Evolutionary conservation across 2,329 filamentous ascomycete species (phyloP).

Genomic region (Triangularia setosa): DNA sequence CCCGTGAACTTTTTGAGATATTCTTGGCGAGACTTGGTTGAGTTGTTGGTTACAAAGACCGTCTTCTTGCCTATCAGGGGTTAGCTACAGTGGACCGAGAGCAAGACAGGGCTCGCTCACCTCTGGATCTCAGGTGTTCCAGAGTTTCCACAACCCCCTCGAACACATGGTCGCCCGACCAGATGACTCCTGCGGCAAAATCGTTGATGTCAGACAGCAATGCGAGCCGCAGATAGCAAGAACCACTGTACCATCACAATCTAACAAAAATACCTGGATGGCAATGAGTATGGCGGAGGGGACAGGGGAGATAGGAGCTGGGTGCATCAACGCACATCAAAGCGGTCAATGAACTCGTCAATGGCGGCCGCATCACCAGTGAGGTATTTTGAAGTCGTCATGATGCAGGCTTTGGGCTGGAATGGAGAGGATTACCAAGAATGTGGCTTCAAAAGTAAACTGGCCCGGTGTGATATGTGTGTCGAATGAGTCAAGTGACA

Average conservation of each 20-base stretch:
- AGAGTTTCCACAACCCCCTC: constrained; percentile 82
- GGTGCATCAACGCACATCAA: constrained; percentile 65
- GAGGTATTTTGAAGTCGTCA: constrained; percentile 54
- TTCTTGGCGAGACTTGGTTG: constrained; percentile 88
- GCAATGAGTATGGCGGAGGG: constrained; percentile 2
- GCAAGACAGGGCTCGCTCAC: constrained; percentile 40
- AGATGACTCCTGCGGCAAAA: constrained; percentile 70
- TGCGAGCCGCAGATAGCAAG: neutral
- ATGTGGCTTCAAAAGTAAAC: neutral
- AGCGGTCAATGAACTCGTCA: constrained; percentile 79
- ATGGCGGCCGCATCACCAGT: constrained; percentile 76
- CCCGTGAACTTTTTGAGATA: constrained; percentile 87
- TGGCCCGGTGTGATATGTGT: neutral
- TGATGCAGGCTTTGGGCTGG: neutral
- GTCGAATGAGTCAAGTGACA: neutral
- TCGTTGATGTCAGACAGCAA: constrained; percentile 11
- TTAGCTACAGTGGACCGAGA: constrained; percentile 8
- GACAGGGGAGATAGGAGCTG: neutral
- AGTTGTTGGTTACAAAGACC: constrained; percentile 98
- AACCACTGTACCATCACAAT: constrained; percentile 80
- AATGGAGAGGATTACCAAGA: neutral
- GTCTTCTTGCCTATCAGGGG: constrained; percentile 70
- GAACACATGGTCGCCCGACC: constrained; percentile 91
- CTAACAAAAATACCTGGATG: constrained; percentile 79
- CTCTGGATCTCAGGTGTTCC: constrained; percentile 74